These are phyloP conservation scores for Fusarium illudens DNA, from an alignment of 2,329 filamentous ascomycete genomes.

Conservation along the genomic window DNA sequence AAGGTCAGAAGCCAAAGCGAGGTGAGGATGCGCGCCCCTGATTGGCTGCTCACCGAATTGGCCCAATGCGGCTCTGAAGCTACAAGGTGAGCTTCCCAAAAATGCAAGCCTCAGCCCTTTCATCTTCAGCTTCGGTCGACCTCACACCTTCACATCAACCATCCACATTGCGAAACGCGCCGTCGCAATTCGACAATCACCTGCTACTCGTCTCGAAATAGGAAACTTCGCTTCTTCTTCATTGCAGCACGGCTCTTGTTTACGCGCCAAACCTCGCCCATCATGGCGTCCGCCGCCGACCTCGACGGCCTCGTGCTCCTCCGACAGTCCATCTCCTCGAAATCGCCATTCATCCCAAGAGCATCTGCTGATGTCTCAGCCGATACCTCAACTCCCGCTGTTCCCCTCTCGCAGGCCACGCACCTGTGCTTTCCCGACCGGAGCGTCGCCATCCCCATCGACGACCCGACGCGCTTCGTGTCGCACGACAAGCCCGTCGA, in stretches of 20 bases:
- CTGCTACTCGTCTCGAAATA: not conserved
- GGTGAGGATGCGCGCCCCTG: conserved; percentile 5
- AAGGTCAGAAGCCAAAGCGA: not conserved
- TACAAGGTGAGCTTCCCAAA: conserved; percentile 34
- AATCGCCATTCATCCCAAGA: conserved; percentile 75
- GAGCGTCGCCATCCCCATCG: conserved; percentile 72
- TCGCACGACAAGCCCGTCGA: conserved; percentile 81
- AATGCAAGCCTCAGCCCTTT: conserved; percentile 40
- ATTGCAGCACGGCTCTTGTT: not conserved
- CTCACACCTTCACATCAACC: conserved; percentile 9
- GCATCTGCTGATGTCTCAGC: conserved; percentile 72
- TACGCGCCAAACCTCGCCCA: conserved; percentile 29
- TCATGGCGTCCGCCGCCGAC: conserved; percentile 65
- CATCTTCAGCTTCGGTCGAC: conserved; percentile 27
- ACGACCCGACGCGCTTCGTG: conserved; percentile 83
- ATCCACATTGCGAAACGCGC: conserved; percentile 1
- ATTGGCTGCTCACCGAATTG: conserved; percentile 25
- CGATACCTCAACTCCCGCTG: conserved; percentile 68
- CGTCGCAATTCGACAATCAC: not conserved
- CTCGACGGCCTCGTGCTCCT: conserved; percentile 84
- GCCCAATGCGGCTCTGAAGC: conserved; percentile 1
- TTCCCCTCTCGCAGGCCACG: conserved; percentile 76
- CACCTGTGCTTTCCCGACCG: conserved; percentile 77
- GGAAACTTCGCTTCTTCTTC: not conserved
- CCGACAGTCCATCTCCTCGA: conserved; percentile 80